Percentiles rank a stretch among this genome's conserved stretches.
These are phyloP conservation scores for Stentor roeselii DNA, from an alignment of 73 alveolate genomes.

Conservation along the genomic window DNA sequence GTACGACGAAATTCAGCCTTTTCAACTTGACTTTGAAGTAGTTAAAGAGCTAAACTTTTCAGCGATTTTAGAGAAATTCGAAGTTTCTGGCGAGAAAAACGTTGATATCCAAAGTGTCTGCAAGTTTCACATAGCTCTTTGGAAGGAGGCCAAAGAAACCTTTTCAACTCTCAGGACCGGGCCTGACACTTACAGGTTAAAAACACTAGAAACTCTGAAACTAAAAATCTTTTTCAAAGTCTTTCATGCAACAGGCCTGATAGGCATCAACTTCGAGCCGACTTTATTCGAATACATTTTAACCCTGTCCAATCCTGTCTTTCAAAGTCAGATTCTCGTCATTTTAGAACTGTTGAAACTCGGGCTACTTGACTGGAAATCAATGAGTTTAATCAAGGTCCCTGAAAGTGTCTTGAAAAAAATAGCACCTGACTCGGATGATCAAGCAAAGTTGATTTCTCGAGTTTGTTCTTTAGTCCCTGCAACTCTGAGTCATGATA, in stretches of 20 bases:
- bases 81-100: background rate
- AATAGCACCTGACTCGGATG: background rate
- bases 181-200: background rate
- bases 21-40: background rate
- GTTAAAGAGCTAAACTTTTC: background rate
- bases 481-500: background rate
- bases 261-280: background rate
- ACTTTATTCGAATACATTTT: background rate
- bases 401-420: background rate
- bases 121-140: background rate
- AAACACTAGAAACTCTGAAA: background rate
- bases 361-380: background rate
- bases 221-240: background rate
- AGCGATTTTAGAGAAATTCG: background rate
- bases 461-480: background rate
- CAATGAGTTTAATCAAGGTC: background rate
- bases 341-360: background rate
- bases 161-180: no score
- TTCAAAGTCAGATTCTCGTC: background rate
- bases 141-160: background rate
- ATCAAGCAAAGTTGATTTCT: background rate
- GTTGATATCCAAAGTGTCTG: background rate
- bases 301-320: background rate
- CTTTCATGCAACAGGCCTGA: background rate
- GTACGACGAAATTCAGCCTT: background rate